Base-by-base conservation (phyloP, 768 basidiomycete genomes). In the Trametes coccinea region DNA sequence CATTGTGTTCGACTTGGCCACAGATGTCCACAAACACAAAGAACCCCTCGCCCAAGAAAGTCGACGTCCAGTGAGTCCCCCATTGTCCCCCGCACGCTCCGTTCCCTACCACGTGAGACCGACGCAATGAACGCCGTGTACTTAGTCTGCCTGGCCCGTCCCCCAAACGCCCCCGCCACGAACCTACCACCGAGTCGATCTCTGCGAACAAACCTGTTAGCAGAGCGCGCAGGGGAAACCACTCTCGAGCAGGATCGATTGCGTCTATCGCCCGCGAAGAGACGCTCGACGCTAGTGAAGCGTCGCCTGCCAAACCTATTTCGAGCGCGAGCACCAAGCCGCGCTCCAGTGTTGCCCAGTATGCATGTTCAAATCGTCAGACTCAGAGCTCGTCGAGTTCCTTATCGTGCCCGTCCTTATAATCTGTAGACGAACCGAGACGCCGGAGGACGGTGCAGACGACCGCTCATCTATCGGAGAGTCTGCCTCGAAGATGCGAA, bases 391-490 rank as follows among this genome's bases (percentile, higher is more conserved):
- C 22, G 22, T 22, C 22, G 22, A 22, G 34, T 37, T 5, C 11
- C 34, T 37, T 5, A 37, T 30, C n/a, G 27, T 47, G 3, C 3
- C 29, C 22, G 11, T 51, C 50, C 5, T 5, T n/a, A 8, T 22
- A 16, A 6, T 22, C 5, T 44, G 5, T 29, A 69, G 66, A 40
- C 61, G 59, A 56, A 58, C 41, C 3, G 64, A 63, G 13, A 66
- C 67, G 1, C 66, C 66, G 2, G 71, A 69, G 5, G 72, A 69
- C 31, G 79, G 79, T 46, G 69, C 73, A 9, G 81, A 82, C 60
- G 85, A 86, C 62, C 74, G 72, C 41, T 76, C 75, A 5, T 87
- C 85, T 4, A 73, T 85, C 31, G 79, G 84, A 3, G 86, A 84
- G 61, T 86, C 85, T 3, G 5, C 34, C 34, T 74, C 76, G 4